Evolutionary conservation across 2,329 filamentous ascomycete genomes (phyloP).

Genomic region (Colletotrichum simmondsii): DNA sequence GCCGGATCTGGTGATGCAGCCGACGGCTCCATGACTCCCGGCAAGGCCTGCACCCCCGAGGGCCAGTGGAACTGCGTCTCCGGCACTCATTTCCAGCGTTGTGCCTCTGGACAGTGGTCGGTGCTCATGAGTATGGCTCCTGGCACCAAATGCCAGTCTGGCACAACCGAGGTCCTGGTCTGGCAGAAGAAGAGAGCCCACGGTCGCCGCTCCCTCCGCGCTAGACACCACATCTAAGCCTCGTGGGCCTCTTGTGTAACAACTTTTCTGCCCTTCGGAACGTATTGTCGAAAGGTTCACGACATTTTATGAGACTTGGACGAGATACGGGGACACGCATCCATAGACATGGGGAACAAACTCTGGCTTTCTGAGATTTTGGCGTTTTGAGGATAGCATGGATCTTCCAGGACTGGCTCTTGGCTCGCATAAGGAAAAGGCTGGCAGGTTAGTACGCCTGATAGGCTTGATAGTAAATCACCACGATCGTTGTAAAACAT

Average conservation of each 20-base stretch:
- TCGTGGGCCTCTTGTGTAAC: not conserved
- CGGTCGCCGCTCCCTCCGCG: conserved; percentile 19
- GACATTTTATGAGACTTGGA: conserved; percentile 32
- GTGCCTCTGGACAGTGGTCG: conserved; percentile 69
- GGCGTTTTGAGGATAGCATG: conserved; percentile 25
- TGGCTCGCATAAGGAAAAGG: conserved; percentile 16
- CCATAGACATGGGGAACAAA: conserved; percentile 18
- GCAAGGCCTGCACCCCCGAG: conserved; percentile 60
- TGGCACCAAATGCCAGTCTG: conserved; percentile 62
- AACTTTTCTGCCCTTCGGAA: conserved; percentile 17
- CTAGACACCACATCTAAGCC: conserved; percentile 25
- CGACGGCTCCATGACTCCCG: conserved; percentile 45
- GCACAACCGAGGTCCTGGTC: conserved; percentile 40
- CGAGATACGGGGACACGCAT: conserved; percentile 21
- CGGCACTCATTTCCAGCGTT: conserved; percentile 69
- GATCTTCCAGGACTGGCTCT: conserved; percentile 29
- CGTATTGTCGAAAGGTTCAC: conserved; percentile 12
- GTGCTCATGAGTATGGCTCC: conserved; percentile 58
- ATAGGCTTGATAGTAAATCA: conserved; percentile 19
- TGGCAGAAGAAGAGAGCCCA: conserved; percentile 35
- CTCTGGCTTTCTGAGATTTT: conserved; percentile 26
- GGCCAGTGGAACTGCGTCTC: conserved; percentile 69
- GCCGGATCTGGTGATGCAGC: conserved; percentile 35
- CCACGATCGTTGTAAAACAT: conserved; percentile 10
- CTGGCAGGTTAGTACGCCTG: conserved; percentile 10